Conservation (phyloP, 108 stramenopile species). For the Skeletonema marinoi region DNA sequence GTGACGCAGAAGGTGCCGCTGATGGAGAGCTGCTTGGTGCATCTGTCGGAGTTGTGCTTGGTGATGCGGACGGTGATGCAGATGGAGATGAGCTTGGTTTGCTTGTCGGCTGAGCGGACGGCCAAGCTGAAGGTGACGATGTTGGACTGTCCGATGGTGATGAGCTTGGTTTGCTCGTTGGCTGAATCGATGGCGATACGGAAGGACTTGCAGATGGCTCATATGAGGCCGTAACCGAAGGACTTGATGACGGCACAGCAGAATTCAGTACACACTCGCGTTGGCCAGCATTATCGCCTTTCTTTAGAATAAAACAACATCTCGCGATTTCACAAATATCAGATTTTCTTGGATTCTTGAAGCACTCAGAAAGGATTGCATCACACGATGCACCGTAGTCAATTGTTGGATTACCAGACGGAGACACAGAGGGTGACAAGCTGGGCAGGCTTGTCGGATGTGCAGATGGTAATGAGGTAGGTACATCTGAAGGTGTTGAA, state of each 20-base stretch:
- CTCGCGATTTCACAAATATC: too few species aligned
- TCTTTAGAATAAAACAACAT: too few species aligned
- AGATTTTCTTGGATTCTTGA: not conserved
- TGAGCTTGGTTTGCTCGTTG: not conserved
- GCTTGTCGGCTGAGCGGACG: not conserved
- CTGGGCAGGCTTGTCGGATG: not conserved
- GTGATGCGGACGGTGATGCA: not conserved
- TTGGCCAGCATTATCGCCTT: too few species aligned
- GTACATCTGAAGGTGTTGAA: not conserved
- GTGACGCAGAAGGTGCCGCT: too few species aligned
- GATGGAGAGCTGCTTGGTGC: too few species aligned
- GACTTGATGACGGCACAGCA: too few species aligned
- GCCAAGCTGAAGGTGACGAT: not conserved
- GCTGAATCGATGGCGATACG: not conserved
- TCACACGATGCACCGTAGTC: not conserved
- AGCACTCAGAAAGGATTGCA: not conserved
- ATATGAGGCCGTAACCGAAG: not conserved
- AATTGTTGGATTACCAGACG: not conserved
- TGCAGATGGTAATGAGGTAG: too few species aligned
- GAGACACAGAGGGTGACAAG: not conserved
- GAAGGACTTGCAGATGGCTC: not conserved
- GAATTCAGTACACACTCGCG: too few species aligned
- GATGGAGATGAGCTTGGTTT: not conserved
- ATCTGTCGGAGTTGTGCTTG: too few species aligned
- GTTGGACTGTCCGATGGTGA: not conserved